Base-by-base conservation (phyloP, 2,329 filamentous ascomycete species). In the Pleomassaria siparia region DNA sequence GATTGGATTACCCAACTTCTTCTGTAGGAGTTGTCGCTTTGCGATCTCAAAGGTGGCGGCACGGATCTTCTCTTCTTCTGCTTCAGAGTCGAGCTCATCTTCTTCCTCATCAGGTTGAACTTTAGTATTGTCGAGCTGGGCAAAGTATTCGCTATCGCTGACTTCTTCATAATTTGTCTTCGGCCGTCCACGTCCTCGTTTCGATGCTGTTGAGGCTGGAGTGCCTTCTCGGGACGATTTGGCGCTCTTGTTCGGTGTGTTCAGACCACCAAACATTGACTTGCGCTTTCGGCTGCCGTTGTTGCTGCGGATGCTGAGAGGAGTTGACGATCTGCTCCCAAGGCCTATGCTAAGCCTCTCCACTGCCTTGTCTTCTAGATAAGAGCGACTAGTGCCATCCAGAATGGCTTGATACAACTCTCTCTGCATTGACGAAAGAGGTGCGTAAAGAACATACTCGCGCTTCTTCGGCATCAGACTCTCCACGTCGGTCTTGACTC, bases 391-490 rank as follows among this genome's bases (percentile, higher is more conserved):
- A n/a, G 75, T 76, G 20, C 77, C 76, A 44, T 78, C 73, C 1
- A 79, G 62, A 26, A 92, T 96, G 13, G 87, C 82, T 22, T 91
- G 81, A 64, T 99, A 99, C 0, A 99, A 73, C 47, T 96, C 92
- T 2, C 91, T 89, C 65, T 99, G 94, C 57, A 94, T 90, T 20
- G 85, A 81, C 0, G 91, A 96, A 72, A 99, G 84, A 0, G 94
- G 94, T 0, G 94, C 94, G 61, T 94, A 97, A 0, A 99, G 75
- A 2, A 99, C 88, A 57, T 99, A 99, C 69, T 99, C 94, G 22
- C 94, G 83, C 75, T 99, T 99, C 72, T 92, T 95, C 0, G 94
- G 94, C n/a, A 99, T 78, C 40, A 90, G 83, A 2, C 86, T 86
- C 45, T 95, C 92, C 0, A 99, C 94, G 62, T 99, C 94, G 0